Percentiles rank a stretch among this genome's conserved stretches.
Evolutionary conservation across 768 basidiomycete genomes (phyloP).

Genomic region (Pluteus cervinus): DNA sequence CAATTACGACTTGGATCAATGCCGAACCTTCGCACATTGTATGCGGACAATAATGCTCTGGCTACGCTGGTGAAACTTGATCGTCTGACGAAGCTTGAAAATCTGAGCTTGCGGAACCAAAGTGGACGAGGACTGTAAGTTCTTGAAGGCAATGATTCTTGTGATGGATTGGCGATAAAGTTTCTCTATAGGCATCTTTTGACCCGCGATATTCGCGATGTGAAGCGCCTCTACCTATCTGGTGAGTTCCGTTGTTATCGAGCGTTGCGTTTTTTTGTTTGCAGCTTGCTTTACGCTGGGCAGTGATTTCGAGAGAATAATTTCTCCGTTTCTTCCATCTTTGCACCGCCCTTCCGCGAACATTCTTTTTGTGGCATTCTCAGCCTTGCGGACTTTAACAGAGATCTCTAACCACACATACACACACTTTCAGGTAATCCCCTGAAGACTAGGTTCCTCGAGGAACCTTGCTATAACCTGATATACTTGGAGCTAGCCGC

Average conservation of each 20-base stretch:
- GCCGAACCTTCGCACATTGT: constrained; percentile 79
- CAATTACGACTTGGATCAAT: constrained; percentile 58
- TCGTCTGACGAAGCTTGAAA: constrained; percentile 71
- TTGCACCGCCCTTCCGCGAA: too few species aligned
- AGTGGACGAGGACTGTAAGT: constrained; percentile 70
- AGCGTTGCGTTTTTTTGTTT: constrained; percentile 5
- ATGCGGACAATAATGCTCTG: constrained; percentile 82
- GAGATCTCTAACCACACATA: too few species aligned
- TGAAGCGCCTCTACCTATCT: constrained; percentile 91
- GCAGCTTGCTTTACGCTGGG: constrained; percentile 7
- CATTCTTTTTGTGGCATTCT: too few species aligned
- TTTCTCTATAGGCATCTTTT: constrained; percentile 29
- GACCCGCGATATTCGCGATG: constrained; percentile 78
- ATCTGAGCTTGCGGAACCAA: constrained; percentile 89
- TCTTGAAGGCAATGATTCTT: constrained; percentile 15
- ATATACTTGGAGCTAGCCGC: constrained; percentile 88
- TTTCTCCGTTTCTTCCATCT: constrained; percentile 3
- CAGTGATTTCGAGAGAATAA: constrained; percentile 6
- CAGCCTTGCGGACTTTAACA: too few species aligned
- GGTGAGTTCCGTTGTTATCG: constrained; percentile 44
- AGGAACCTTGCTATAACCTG: constrained; percentile 81
- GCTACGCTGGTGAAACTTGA: constrained; percentile 44
- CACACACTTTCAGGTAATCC: constrained; percentile 53
- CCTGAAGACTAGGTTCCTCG: constrained; percentile 52
- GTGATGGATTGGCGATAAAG: constrained; percentile 9